Evolutionary conservation across 169 alveolate species (phyloP).

Genomic region (Hepatocystis sp.): DNA sequence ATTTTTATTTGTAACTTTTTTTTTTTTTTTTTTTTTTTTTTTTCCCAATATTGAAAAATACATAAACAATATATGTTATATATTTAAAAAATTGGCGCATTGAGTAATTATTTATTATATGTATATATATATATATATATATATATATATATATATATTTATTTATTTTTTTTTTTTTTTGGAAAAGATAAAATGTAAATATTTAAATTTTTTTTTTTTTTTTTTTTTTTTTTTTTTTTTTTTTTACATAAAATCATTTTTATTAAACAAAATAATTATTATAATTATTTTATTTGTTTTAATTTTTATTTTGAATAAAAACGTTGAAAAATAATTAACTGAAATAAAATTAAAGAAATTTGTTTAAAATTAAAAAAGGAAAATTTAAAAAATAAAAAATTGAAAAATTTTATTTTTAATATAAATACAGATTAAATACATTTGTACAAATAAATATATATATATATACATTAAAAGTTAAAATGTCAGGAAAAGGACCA

Average conservation of each 20-base stretch:
- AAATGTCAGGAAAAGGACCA: slow-evolving; percentile 92
- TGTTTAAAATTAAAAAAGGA: slow-evolving; percentile 10
- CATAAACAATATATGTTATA: too few species aligned
- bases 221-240: slow-evolving; percentile 10
- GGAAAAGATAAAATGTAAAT: too few species aligned
- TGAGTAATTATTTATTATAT: too few species aligned
- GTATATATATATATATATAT: slow-evolving; percentile 10
- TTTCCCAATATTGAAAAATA: too few species aligned
- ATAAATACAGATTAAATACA: too few species aligned
- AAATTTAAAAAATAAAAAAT: slow-evolving; percentile 12
- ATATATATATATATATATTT: not conserved
- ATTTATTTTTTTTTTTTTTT: too few species aligned
- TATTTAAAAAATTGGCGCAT: too few species aligned
- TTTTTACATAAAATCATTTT: slow-evolving; percentile 14
- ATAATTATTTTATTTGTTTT: slow-evolving; percentile 7
- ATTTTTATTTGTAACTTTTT: too few species aligned
- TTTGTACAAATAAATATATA: too few species aligned
- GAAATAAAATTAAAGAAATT: slow-evolving; percentile 11
- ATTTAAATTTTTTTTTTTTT: too few species aligned
- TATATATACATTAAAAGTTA: too few species aligned
- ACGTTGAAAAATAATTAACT: slow-evolving; percentile 13
- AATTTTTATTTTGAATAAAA: slow-evolving; percentile 41
- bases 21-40: too few species aligned
- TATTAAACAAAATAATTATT: slow-evolving; percentile 15
- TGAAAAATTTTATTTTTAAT: slow-evolving; percentile 5